Evolutionary conservation across 1,139 yeast genomes (phyloP).

Genomic region (Yamadazyma aaseri): DNA sequence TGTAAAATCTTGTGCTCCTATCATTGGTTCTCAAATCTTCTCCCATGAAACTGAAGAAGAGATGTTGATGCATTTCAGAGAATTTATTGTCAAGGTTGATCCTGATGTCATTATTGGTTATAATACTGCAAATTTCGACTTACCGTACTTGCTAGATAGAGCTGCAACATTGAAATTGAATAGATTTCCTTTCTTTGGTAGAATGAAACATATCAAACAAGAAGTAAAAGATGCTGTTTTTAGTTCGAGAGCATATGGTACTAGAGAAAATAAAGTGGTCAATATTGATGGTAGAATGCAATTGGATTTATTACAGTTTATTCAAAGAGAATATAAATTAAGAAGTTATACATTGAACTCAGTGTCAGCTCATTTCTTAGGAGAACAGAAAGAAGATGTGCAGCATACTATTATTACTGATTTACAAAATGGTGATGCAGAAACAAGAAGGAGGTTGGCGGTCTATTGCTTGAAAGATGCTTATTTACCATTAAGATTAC

Average conservation of each 20-base stretch:
- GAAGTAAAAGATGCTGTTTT: constrained; percentile 80
- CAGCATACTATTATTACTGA: constrained; percentile 96
- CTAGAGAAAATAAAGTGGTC: constrained; percentile 86
- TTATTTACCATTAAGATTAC: constrained; percentile 77
- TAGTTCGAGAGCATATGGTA: constrained; percentile 95
- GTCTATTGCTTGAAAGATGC: constrained; percentile 98
- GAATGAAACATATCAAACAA: constrained; percentile 66
- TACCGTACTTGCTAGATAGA: constrained; percentile 88
- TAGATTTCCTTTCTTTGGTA: constrained; percentile 84
- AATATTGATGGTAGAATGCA: constrained; percentile 97
- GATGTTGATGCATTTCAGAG: constrained; percentile 82
- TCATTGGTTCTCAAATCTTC: constrained; percentile 88
- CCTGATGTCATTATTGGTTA: constrained; percentile 98
- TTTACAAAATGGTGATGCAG: constrained; percentile 87
- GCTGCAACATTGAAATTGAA: constrained; percentile 69
- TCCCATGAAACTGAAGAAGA: constrained; percentile 75
- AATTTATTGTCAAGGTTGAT: constrained; percentile 78
- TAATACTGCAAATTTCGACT: constrained; percentile 90
- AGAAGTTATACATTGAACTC: constrained; percentile 94
- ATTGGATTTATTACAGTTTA: constrained; percentile 85
- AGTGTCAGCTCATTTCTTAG: constrained; percentile 90
- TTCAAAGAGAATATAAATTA: constrained; percentile 91
- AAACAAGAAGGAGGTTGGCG: constrained; percentile 91
- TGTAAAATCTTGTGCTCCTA: constrained; percentile 85
- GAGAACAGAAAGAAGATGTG: constrained; percentile 97